Evolutionary conservation across 345 rosid genomes (phyloP), one percentile per base, ranked within the genome.

Genomic region (Passiflora organensis): DNA sequence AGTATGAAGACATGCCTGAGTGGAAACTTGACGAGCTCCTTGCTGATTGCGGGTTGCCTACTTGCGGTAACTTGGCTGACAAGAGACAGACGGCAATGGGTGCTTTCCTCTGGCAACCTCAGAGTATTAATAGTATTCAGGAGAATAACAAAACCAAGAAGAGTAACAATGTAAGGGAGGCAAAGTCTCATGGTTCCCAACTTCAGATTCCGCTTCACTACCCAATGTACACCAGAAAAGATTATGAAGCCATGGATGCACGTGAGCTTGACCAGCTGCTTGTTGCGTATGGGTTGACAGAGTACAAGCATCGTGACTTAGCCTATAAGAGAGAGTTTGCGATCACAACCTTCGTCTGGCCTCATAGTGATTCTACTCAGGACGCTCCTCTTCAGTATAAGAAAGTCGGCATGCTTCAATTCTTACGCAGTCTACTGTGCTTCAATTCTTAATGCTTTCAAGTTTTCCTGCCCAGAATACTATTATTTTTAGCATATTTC

Each of bases 151-250:
- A 46, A 1, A 21, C 6, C 15, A 19, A 46, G 28, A 19, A 46
- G 6, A 21, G 6, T 3, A 13, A 46, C 6, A 23, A 4, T 10
- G 50, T 24, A 28, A 28, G 8, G 34, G 5, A 28, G 8, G 34
- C 3, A 28, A 8, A 28, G 8, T 28, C 34, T 28, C 34, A 8
- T 5, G 16, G 2, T n/a, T n/a, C n/a, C 6, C 22, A 13, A 14
- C 20, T 46, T 10, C 36, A 22, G 32, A 56, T 56, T 14, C 60
- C 50, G 10, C 50, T 43, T 42, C 60, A 56, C 60, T 43, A 56
- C 36, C 50, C 59, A 1, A 24, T 4, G 6, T 25, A 56, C 50
- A 56, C 37, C 6, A 10, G n/a, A 23, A 28, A 17, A 17, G 50
- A 56, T 24, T 56, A 56, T 21, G 10, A 56, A 6, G 15, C 20